Evolutionary conservation across 108 stramenopile genomes (phyloP).

Genomic region (Nitzschia sp.): DNA sequence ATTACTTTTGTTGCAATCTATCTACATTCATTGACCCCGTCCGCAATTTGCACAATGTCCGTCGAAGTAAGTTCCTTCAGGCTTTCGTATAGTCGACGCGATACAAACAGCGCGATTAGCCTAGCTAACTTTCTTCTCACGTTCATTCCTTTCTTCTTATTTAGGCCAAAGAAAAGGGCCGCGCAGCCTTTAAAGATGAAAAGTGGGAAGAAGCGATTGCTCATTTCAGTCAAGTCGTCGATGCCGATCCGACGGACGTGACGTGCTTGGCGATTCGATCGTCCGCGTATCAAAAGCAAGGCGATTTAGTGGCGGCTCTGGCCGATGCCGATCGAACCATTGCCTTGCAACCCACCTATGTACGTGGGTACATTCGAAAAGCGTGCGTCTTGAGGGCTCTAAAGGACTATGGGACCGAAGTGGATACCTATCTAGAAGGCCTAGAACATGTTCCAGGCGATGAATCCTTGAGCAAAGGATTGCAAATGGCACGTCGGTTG

Average conservation of each 20-base stretch:
- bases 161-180: slow-evolving; percentile 27
- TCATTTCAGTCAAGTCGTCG: slow-evolving; percentile 12
- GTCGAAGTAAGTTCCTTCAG: too few species aligned
- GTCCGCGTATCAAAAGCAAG: slow-evolving; percentile 23
- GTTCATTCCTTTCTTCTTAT: too few species aligned
- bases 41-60: too few species aligned
- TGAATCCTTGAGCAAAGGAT: slow-evolving; percentile 23
- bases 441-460: slow-evolving; percentile 26
- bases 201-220: slow-evolving; percentile 27
- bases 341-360: slow-evolving; percentile 20
- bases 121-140: too few species aligned
- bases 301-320: slow-evolving; percentile 21
- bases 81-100: too few species aligned
- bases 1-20: too few species aligned
- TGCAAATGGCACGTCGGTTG: slow-evolving; percentile 18
- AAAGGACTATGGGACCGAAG: slow-evolving; percentile 29
- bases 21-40: too few species aligned
- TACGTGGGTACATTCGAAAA: slow-evolving; percentile 31
- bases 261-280: slow-evolving; percentile 32
- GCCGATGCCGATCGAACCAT: slow-evolving; percentile 36
- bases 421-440: slow-evolving; percentile 34
- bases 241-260: slow-evolving; percentile 12
- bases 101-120: too few species aligned
- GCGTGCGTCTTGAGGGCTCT: slow-evolving; percentile 24
- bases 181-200: slow-evolving; percentile 32